Percentiles rank a stretch among this genome's conserved stretches.
Conservation (phyloP, 2,329 filamentous ascomycete species). For the Phaeosphaeriaceae sp. region DNA sequence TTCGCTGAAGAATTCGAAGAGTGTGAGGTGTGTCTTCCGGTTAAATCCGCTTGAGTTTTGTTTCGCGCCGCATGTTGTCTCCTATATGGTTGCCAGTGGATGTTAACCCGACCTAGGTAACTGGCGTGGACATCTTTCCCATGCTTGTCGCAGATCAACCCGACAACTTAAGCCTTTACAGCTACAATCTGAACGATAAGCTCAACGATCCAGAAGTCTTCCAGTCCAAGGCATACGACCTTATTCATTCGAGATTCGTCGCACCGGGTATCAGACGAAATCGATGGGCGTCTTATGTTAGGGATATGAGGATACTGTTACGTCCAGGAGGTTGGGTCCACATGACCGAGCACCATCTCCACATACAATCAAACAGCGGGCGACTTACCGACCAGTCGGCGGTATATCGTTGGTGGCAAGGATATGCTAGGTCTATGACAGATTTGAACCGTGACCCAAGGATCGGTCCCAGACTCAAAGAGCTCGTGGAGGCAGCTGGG, state of each 20-base stretch:
- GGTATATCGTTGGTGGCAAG: slow-evolving; percentile 45
- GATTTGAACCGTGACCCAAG: slow-evolving; percentile 42
- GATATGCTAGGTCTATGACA: slow-evolving; percentile 45
- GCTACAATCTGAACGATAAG: slow-evolving; percentile 48
- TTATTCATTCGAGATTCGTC: slow-evolving; percentile 80
- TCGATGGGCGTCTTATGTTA: slow-evolving; percentile 77
- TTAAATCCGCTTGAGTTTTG: background rate
- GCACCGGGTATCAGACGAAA: slow-evolving; percentile 72
- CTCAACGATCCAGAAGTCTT: slow-evolving; percentile 57
- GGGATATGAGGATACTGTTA: slow-evolving; percentile 75
- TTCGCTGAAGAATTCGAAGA: slow-evolving; percentile 47
- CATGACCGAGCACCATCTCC: slow-evolving; percentile 85
- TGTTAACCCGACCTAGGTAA: slow-evolving; percentile 39
- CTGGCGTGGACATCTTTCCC: slow-evolving; percentile 48
- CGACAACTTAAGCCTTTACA: slow-evolving; percentile 43
- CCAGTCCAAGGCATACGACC: slow-evolving; percentile 73
- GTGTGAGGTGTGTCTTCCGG: slow-evolving; percentile 41
- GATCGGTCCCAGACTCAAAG: slow-evolving; percentile 38
- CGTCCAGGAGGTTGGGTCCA: slow-evolving; percentile 84
- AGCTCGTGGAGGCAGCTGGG: slow-evolving; percentile 37
- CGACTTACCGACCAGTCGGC: slow-evolving; percentile 64
- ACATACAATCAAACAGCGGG: slow-evolving; percentile 85
- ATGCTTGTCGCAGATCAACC: slow-evolving; percentile 43
- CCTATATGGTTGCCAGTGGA: background rate
- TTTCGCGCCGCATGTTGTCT: background rate